Base-by-base conservation (phyloP, 2,329 filamentous ascomycete genomes). In the Cladosporium sp. region DNA sequence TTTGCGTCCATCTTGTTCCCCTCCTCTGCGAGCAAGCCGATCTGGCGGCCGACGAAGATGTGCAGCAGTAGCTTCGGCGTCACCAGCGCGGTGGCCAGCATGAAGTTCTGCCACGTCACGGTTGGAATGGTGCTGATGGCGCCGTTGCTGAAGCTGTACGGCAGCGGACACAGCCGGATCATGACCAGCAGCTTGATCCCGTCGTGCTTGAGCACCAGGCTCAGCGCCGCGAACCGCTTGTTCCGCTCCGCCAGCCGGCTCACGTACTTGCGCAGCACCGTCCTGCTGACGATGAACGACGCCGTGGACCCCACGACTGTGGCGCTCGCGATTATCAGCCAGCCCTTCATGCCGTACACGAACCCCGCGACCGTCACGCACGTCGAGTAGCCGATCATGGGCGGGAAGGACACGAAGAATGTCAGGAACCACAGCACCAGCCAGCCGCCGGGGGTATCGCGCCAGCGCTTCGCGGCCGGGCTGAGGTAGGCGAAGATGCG, bases 91-190 rank as follows among this genome's bases (percentile, higher is more conserved):
- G 94, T 98, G 6, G 95, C 94, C 55, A 93, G 77, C 35, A 89
- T 89, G 80, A 96, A 98, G 56, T 86, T 86, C 67, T 85, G 77
- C 49, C 91, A 91, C 28, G 89, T 85, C 37, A 99, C 91, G 35
- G 91, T 96, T 2, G 93, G 93, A 68, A 99, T 93, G 1, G 95
- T 98, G 33, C 92, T 92, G 64, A 99, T 87, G 67, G 96, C 96
- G 60, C 93, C 95, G 76, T 99, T 99, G 75, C 91, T 93, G 71
- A 98, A 82, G 62, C 91, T 95, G 77, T 96, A 99, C 16, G 95
- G 95, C 67, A 99, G 77, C 1, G 95, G 95, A 74, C 94, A 98
- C 69, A 98, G 85, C 33, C 95, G 87, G 72, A 99, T 95, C 85
- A 95, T 96, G 68, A 92, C 89, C 55, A 99, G 84, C 63, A 98